These are phyloP conservation scores for Porcisia deanei DNA, from an alignment of 208 protist species.

Conservation along the genomic window DNA sequence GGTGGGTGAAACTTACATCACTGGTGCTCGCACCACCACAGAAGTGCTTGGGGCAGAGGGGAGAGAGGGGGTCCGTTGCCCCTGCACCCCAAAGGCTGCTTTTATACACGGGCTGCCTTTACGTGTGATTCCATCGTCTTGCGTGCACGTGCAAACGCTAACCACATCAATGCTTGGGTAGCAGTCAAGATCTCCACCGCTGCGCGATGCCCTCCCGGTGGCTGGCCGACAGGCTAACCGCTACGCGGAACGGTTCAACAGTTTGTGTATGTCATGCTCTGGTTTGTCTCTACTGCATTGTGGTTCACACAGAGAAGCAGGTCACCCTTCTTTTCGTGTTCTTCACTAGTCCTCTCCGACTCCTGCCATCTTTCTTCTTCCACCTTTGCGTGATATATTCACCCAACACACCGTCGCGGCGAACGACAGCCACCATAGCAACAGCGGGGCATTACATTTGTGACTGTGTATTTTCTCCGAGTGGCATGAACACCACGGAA, in stretches of 20 bases:
- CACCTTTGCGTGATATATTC: background rate
- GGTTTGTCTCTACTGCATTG: background rate
- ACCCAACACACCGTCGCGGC: background rate
- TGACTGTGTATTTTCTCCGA: background rate
- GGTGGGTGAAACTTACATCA: background rate
- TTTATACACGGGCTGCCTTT: background rate
- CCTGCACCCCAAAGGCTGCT: background rate
- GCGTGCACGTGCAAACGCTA: no score
- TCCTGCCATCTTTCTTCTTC: background rate
- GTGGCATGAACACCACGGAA: slow-evolving; percentile 13
- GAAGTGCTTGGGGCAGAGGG: no score
- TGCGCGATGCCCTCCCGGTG: background rate
- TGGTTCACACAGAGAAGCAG: background rate
- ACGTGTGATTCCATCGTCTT: no score
- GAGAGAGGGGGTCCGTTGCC: background rate
- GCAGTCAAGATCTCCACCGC: background rate
- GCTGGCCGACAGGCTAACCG: background rate
- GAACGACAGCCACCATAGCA: background rate
- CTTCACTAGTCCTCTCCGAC: background rate
- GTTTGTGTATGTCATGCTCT: background rate
- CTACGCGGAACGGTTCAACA: background rate
- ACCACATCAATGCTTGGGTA: background rate
- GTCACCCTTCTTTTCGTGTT: background rate
- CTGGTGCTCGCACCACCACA: background rate
- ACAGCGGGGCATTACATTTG: no score